These are phyloP conservation scores for Jaltomata sinuosa DNA, from an alignment of 257 asterid genomes.

Conservation along the genomic window DNA sequence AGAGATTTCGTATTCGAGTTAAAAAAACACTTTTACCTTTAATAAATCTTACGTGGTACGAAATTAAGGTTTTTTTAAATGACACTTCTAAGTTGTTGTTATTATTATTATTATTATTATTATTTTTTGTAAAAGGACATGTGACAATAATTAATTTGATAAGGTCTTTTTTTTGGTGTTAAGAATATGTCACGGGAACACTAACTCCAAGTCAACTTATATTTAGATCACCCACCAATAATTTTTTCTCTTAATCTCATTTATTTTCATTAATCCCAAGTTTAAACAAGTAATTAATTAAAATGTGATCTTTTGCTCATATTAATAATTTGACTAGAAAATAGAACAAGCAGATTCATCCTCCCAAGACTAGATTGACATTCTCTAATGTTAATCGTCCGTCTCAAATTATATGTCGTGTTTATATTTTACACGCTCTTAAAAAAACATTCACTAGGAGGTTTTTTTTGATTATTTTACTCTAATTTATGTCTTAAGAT, in stretches of 20 bases:
- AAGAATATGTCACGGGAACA: not conserved
- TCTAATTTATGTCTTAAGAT: not conserved
- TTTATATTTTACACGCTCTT: not conserved
- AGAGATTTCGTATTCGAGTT: not conserved
- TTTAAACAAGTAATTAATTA: not conserved
- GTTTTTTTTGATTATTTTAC: not conserved
- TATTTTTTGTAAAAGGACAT: not conserved
- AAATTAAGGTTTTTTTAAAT: not conserved
- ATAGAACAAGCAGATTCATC: not conserved
- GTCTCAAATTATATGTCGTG: not conserved
- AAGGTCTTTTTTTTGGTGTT: not conserved
- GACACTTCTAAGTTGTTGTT: not conserved
- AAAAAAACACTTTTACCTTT: not conserved
- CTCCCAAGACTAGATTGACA: not conserved
- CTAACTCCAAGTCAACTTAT: not conserved
- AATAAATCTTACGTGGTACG: not conserved
- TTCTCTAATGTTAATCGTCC: not conserved
- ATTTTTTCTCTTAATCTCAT: not conserved
- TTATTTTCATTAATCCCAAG: not conserved
- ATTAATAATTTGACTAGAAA: not conserved
- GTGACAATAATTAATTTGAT: not conserved
- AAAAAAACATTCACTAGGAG: rapidly evolving
- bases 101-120: too few species aligned
- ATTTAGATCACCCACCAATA: not conserved
- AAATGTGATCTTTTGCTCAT: not conserved